phyloP scores from a whole-genome alignment of 1,284 basidiomycete genomes.

The Rugosomyces carneus region DNA sequence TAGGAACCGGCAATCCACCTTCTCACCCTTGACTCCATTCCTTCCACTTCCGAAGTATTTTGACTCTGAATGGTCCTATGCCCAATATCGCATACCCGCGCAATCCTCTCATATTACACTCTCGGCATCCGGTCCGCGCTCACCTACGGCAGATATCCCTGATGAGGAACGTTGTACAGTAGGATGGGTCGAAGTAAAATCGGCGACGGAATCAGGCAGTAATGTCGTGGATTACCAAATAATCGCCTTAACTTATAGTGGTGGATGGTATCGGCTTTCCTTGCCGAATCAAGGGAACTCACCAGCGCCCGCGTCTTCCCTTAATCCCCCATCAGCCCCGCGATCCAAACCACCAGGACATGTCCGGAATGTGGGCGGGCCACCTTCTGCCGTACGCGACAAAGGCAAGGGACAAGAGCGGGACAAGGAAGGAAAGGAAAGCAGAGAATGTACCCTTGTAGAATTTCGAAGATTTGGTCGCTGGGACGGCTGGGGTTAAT shows the following conservation, averaged over 20 bases:
- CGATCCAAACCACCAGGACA: constrained; percentile 32
- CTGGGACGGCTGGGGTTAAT: constrained; percentile 79
- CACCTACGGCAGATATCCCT: constrained; percentile 54
- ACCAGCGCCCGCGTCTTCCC: constrained; percentile 19
- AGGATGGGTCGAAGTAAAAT: constrained; percentile 69
- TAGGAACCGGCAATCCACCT: constrained; percentile 76
- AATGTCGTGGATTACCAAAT: constrained; percentile 62
- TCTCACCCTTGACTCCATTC: constrained; percentile 71
- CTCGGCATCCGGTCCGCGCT: constrained; percentile 52
- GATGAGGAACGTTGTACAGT: constrained; percentile 84
- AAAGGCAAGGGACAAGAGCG: constrained; percentile 61
- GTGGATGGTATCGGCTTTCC: constrained; percentile 89
- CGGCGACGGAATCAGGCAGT: constrained; percentile 30
- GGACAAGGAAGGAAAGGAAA: constrained; percentile 53
- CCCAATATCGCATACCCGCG: constrained; percentile 85
- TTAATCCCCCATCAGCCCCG: constrained; percentile 29
- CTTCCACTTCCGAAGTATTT: constrained; percentile 89
- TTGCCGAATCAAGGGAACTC: constrained; percentile 46
- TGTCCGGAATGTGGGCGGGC: constrained; percentile 46
- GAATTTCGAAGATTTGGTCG: constrained; percentile 77
- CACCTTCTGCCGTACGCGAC: constrained; percentile 46
- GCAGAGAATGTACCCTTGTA: constrained; percentile 58
- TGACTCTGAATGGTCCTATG: constrained; percentile 89
- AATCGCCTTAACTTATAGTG: constrained; percentile 79
- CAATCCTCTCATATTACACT: constrained; percentile 77